Conservation (phyloP, 306 rosid species). For the Vicia faba region DNA sequence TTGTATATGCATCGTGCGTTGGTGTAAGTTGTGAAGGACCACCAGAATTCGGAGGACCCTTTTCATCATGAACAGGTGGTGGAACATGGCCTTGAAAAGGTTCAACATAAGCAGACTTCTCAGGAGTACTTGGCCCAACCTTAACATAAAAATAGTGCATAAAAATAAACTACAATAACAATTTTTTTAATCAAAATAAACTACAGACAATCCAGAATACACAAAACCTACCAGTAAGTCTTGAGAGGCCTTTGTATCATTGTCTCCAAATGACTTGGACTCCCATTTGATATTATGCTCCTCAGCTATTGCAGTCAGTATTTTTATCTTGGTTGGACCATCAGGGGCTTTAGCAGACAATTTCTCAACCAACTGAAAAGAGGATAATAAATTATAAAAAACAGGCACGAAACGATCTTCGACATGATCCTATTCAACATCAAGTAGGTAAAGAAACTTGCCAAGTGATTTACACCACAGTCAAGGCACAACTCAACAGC, state of each 20-base stretch:
- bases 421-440: slow-evolving; percentile 27
- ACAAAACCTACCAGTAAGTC: slow-evolving; percentile 66
- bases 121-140: slow-evolving; percentile 72
- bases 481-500: slow-evolving; percentile 90
- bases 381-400: too few relatives aligned
- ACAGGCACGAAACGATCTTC: slow-evolving; percentile 27
- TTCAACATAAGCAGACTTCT: slow-evolving; percentile 53
- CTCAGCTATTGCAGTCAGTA: too few relatives aligned
- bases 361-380: too few relatives aligned
- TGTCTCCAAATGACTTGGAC: slow-evolving; percentile 66
- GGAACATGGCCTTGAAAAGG: slow-evolving; percentile 52
- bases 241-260: slow-evolving; percentile 54
- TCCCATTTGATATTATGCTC: slow-evolving; percentile 94
- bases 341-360: too few relatives aligned
- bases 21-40: slow-evolving; percentile 47
- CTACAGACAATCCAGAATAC: slow-evolving; percentile 14
- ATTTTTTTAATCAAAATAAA: slow-evolving; percentile 33
- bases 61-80: slow-evolving; percentile 51
- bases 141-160: slow-evolving; percentile 35
- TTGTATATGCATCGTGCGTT: slow-evolving; percentile 38
- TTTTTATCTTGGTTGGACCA: too few relatives aligned
- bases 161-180: slow-evolving; percentile 20
- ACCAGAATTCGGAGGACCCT: slow-evolving; percentile 48
- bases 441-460: slow-evolving; percentile 45
- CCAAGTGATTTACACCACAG: slow-evolving; percentile 94